phyloP scores from a whole-genome alignment of 805 yeast species.

The Ogataea pini region DNA sequence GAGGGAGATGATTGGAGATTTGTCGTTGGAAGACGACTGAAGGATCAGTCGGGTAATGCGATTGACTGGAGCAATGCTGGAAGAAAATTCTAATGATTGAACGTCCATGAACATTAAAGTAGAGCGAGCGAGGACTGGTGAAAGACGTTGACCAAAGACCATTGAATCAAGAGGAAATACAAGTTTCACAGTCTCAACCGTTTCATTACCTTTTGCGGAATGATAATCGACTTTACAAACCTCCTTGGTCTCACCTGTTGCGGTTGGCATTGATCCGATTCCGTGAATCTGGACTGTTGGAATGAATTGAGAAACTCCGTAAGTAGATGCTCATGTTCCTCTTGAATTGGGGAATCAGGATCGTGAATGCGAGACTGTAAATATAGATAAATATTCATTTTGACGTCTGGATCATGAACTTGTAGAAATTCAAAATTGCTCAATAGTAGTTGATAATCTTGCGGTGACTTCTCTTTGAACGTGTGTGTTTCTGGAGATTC shows the following conservation, averaged over 20 bases:
- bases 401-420: conserved; percentile 8
- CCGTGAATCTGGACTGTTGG: conserved; percentile 16
- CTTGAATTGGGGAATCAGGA: conserved; percentile 4
- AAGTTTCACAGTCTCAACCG: no score
- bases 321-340: conserved; percentile 8
- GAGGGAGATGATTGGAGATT: conserved; percentile 25
- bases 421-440: conserved; percentile 16
- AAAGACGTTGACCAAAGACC: no score
- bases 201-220: neutral
- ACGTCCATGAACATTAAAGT: no score
- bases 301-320: conserved; percentile 13
- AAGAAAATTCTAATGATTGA: no score
- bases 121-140: no score
- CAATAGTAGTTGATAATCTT: conserved; percentile 18
- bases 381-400: conserved; percentile 21
- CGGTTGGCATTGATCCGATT: conserved; percentile 1
- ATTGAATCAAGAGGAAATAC: no score
- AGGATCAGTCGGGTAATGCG: neutral
- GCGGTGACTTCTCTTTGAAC: no score
- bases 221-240: conserved; percentile 9
- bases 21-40: conserved; percentile 14
- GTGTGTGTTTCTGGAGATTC: neutral
- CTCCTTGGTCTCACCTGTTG: conserved; percentile 9
- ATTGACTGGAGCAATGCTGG: no score
- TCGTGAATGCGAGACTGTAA: conserved; percentile 18